phyloP scores from a whole-genome alignment of 192 early-diverging fungal genomes.

The Backusella circina region DNA sequence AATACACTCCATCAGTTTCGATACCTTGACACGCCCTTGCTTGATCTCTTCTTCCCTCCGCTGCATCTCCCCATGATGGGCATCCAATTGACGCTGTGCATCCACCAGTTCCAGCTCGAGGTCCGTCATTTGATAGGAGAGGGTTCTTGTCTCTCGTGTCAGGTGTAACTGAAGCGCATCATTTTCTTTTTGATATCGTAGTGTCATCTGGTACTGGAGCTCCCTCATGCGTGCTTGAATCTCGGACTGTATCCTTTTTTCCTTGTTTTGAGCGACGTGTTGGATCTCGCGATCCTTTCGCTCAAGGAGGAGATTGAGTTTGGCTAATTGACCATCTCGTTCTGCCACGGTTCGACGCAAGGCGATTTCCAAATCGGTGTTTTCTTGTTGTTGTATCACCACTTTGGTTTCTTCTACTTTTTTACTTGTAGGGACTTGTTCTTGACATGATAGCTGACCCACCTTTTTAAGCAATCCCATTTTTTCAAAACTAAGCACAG shows the following conservation, averaged over 20 bases:
- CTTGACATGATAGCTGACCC: not conserved
- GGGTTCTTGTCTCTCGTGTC: not conserved
- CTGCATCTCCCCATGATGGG: not conserved
- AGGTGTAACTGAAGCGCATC: not conserved
- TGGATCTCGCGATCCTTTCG: not conserved
- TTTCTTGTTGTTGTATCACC: not conserved
- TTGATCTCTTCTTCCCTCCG: not conserved
- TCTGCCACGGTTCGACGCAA: not conserved
- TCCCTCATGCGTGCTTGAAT: not conserved
- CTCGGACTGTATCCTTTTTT: not conserved
- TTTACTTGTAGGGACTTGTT: not conserved
- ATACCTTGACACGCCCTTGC: not conserved
- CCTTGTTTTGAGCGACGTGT: not conserved
- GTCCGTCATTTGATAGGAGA: not conserved
- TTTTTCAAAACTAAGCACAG: not conserved
- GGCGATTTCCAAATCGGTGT: not conserved
- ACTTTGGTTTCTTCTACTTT: not conserved
- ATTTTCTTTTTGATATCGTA: not conserved
- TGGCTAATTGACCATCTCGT: conserved; percentile 1
- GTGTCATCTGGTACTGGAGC: not conserved
- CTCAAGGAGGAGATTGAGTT: not conserved
- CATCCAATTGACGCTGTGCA: not conserved
- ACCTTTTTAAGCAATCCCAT: not conserved
- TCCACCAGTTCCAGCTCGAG: not conserved
- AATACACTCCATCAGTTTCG: not conserved